Conservation (phyloP, 2,329 filamentous ascomycete species). For the Calonectria naviculata region DNA sequence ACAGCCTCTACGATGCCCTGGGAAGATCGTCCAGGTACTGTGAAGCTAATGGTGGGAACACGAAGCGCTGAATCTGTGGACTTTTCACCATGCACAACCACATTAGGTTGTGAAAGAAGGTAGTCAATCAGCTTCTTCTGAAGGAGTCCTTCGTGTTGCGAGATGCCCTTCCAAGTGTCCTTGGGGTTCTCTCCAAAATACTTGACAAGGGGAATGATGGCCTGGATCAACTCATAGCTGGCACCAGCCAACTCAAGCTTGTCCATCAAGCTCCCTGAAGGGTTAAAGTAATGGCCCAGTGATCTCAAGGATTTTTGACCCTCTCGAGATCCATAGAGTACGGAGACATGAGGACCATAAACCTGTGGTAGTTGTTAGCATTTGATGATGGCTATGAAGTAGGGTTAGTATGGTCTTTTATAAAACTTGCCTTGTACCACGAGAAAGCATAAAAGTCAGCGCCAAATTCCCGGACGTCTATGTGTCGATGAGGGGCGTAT, state of each 20-base stretch:
- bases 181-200: background rate
- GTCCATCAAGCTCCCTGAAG: background rate
- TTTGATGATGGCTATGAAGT: too few species aligned
- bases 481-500: background rate
- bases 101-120: background rate
- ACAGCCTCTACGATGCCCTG: conserved; percentile 41
- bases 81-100: background rate
- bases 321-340: background rate
- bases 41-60: background rate
- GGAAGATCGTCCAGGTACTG: background rate
- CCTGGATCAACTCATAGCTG: background rate
- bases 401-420: background rate
- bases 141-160: background rate
- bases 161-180: background rate
- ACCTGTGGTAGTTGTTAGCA: background rate
- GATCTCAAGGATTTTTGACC: background rate
- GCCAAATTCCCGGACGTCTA: background rate
- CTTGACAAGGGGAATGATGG: background rate
- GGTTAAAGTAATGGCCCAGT: background rate
- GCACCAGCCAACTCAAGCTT: background rate
- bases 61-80: background rate
- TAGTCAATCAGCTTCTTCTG: background rate
- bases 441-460: conserved; percentile 1
- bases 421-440: background rate
- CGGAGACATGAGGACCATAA: background rate